Conservation (phyloP, 2,329 filamentous ascomycete species). For the Zymoseptoria pseudotritici region DNA sequence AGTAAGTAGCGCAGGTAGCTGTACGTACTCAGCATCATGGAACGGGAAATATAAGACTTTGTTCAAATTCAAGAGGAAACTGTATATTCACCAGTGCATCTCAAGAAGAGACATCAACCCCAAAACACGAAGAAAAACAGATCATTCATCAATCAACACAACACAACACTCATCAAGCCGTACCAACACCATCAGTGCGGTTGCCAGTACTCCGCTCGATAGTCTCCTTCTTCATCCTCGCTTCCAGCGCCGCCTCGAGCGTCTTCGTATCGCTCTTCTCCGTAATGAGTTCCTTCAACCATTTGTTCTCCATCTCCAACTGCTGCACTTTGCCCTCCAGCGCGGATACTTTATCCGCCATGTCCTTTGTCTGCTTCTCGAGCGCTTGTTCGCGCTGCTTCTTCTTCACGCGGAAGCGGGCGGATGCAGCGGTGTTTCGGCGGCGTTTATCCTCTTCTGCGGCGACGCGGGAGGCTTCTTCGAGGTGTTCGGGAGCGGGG, state of each 20-base stretch:
- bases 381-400: slow-evolving; percentile 48
- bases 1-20: too few species aligned
- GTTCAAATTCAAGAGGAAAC: too few species aligned
- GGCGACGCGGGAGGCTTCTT: slow-evolving; percentile 40
- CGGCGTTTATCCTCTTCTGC: slow-evolving; percentile 49
- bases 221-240: slow-evolving; percentile 16
- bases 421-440: slow-evolving; percentile 46
- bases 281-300: slow-evolving; percentile 45
- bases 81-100: too few species aligned
- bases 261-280: slow-evolving; percentile 38
- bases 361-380: slow-evolving; percentile 46
- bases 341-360: slow-evolving; percentile 40
- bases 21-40: too few species aligned
- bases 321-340: slow-evolving; percentile 42
- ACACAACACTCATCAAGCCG: background rate
- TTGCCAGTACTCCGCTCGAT: slow-evolving; percentile 23
- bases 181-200: slow-evolving; percentile 28
- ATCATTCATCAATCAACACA: too few species aligned
- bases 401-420: slow-evolving; percentile 49
- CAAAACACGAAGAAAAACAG: too few species aligned
- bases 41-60: too few species aligned
- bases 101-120: too few species aligned
- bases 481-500: slow-evolving; percentile 31
- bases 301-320: slow-evolving; percentile 47
- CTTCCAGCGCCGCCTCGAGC: slow-evolving; percentile 18